Evolutionary conservation across 495 filamentous ascomycete genomes (phyloP).

Genomic region (Massariosphaeria phaeospora): DNA sequence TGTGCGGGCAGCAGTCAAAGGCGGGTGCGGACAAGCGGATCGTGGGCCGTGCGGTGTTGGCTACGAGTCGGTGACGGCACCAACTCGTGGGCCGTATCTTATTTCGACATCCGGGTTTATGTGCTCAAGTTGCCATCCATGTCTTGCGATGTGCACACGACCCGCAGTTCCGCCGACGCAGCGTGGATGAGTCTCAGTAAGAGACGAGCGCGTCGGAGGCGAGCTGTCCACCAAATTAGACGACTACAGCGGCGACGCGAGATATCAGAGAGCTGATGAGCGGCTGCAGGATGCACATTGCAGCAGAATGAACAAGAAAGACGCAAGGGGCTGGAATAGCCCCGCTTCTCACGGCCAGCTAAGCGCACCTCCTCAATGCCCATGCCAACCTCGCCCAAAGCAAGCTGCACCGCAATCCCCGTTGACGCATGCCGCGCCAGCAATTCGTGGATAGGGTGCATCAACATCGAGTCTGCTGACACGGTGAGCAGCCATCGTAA

Average conservation of each 20-base stretch:
- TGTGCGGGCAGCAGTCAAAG: neutral
- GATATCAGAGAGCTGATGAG: conserved; percentile 11
- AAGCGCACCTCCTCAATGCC: conserved; percentile 9
- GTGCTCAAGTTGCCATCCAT: conserved; percentile 7
- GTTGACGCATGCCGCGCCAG: conserved; percentile 3
- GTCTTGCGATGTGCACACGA: conserved; percentile 9
- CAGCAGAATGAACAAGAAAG: conserved; percentile 1
- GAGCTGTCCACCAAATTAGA: conserved; percentile 10
- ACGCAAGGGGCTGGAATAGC: neutral
- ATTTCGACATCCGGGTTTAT: neutral
- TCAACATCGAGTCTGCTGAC: conserved; percentile 22
- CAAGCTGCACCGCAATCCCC: conserved; percentile 11
- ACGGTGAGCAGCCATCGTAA: neutral
- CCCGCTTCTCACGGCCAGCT: no score
- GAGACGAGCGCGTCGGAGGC: conserved; percentile 17
- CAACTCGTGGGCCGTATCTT: neutral
- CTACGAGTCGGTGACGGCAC: neutral
- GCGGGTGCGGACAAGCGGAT: neutral
- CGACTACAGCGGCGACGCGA: neutral
- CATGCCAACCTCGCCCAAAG: conserved; percentile 3
- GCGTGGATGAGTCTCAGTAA: neutral
- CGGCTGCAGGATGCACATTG: neutral
- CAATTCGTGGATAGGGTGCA: conserved; percentile 1
- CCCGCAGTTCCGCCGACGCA: conserved; percentile 3
- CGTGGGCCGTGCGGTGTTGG: neutral